Conservation (phyloP, 2,329 filamentous ascomycete genomes). For the Monosporascus sp. region DNA sequence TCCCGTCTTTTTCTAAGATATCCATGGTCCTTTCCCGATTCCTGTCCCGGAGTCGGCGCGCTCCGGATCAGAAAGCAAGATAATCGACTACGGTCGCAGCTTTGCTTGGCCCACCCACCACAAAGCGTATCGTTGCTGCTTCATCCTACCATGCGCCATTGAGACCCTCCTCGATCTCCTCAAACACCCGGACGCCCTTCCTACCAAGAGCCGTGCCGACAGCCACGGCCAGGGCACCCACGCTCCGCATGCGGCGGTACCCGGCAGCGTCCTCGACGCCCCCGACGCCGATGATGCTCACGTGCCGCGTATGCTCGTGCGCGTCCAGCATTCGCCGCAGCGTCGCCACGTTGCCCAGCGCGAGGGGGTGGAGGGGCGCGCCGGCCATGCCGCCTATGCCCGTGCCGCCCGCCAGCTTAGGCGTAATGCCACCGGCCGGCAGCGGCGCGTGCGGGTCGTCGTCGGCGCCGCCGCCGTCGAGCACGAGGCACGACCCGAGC, state of each 20-base stretch:
- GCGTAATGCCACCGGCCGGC: slow-evolving; percentile 21
- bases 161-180: slow-evolving; percentile 42
- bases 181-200: slow-evolving; percentile 59
- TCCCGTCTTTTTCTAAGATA: no score
- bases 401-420: slow-evolving; percentile 48
- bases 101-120: no score
- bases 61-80: no score
- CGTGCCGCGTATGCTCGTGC: slow-evolving; percentile 39
- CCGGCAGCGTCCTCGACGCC: slow-evolving; percentile 63
- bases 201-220: slow-evolving; percentile 66
- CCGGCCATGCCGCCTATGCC: slow-evolving; percentile 71
- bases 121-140: not conserved
- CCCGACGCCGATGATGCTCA: slow-evolving; percentile 66
- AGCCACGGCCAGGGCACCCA: slow-evolving; percentile 62
- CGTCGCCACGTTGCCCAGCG: slow-evolving; percentile 69
- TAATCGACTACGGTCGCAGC: no score
- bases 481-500: slow-evolving; percentile 62
- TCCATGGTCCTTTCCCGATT: no score
- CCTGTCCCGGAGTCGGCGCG: no score
- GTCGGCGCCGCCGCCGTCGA: slow-evolving; percentile 27
- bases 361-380: slow-evolving; percentile 65
- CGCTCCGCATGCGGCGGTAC: slow-evolving; percentile 60
- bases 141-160: slow-evolving; percentile 9
- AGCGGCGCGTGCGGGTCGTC: slow-evolving; percentile 12
- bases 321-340: slow-evolving; percentile 57